These are phyloP conservation scores for Juglanconis juglandina DNA, from an alignment of 2,329 filamentous ascomycete genomes.

Conservation along the genomic window DNA sequence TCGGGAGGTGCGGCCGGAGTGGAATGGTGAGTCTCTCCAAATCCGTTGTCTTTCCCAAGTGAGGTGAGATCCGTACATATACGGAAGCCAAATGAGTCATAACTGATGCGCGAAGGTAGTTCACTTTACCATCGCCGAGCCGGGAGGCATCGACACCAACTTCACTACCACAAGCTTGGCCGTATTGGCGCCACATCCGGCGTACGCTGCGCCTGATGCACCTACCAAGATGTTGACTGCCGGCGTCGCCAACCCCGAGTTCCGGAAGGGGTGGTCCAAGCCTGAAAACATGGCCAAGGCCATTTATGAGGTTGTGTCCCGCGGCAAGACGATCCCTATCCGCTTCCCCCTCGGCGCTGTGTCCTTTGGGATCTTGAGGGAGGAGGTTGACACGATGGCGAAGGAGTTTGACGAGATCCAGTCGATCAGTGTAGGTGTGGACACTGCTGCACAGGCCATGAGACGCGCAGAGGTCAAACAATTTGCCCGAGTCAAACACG, in stretches of 20 bases:
- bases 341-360: constrained; percentile 39
- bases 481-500: neutral
- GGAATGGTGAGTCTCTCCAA: constrained; percentile 34
- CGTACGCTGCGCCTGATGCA: constrained; percentile 32
- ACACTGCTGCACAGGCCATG: constrained; percentile 9
- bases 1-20: constrained; percentile 39
- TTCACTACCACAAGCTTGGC: constrained; percentile 29
- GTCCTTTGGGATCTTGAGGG: constrained; percentile 32
- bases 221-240: constrained; percentile 28
- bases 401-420: constrained; percentile 33
- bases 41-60: constrained; percentile 18
- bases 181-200: constrained; percentile 36
- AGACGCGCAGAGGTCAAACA: neutral
- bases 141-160: constrained; percentile 36
- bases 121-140: constrained; percentile 40
- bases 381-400: constrained; percentile 28
- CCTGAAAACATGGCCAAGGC: constrained; percentile 32
- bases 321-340: constrained; percentile 35
- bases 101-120: constrained; percentile 23
- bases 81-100: neutral
- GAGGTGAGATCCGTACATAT: too few relatives aligned
- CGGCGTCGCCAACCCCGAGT: constrained; percentile 26
- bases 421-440: constrained; percentile 27
- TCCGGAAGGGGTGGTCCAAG: constrained; percentile 30
- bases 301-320: constrained; percentile 32